Base-by-base conservation (phyloP, 2,329 filamentous ascomycete species). In the Macrophomina phaseolina region DNA sequence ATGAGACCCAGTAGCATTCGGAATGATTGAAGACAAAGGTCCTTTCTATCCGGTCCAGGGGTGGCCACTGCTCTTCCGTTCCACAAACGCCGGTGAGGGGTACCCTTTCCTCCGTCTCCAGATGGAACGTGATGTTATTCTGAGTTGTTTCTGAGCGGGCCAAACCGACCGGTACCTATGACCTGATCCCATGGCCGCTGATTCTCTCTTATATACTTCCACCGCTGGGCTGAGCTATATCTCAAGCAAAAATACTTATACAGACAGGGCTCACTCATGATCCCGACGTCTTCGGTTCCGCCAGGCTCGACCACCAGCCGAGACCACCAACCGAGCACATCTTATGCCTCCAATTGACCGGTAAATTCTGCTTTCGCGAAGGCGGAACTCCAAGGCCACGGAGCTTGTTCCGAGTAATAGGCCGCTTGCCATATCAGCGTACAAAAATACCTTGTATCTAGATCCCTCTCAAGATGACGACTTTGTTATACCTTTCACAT, bases 81-180 rank as follows among this genome's bases (percentile, higher is more conserved):
- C 28, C 14, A 6, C 5, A 4, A 53, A 9, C 30, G 28, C 30
- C 28, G 49, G 49, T 36, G 49, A 53, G 49, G 5, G 18, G 7
- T 30, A 34, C 11, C 4, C n/a, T 53, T 53, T 34, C 11, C n/a
- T 53, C 28, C 3, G 16, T 23, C 30, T 7, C 11, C 12, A n/a
- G 30, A 53, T 18, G 30, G 23, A 23, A 23, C 3, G n/a, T 53
- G 49, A 53, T 53, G 34, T n/a, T 53, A 36, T 16, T 53, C 30
- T 34, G 49, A 53, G 49, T 53, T 53, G 49, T 53, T 53, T n/a
- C 14, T 53, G 49, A 53, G 18, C 48, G 23, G 48, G 3, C 30
- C 48, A 30, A 30, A 51, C 48, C 6, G 18, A 51, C 3, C 18
- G 5, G 48, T n/a, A 30, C 6, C 23, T n/a, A 51, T 30, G 48